Base-by-base conservation (phyloP, 2,329 filamentous ascomycete genomes). In the Ilyonectria destructans region DNA sequence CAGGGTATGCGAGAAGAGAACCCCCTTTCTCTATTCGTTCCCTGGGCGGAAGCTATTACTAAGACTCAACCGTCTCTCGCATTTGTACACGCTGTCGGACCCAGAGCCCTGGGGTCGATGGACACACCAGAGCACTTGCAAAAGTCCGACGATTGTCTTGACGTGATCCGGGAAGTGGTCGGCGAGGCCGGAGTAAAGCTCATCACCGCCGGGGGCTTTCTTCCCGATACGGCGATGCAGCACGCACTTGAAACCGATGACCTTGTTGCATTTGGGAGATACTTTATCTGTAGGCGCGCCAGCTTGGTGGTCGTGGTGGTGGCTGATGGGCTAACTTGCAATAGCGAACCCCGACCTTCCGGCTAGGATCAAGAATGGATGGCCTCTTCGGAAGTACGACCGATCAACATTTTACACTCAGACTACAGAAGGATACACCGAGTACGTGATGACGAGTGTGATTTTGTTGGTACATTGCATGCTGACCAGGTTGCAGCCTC, bases 1-100 rank as follows among this genome's bases (percentile, higher is more conserved):
- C 89, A 92, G 70, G 86, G 85, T 43, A 91, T 93, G 90, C 80
- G 82, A 5, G 91, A 92, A 87, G 74, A 78, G 0, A 85, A 93
- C 45, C 90, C 90, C 9, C n/a, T 71, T 13, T 46, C 56, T 2
- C 55, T 75, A 15, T 75, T 75, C 0, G 73, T 88, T 13, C 88
- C 90, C 0, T 93, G 92, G 77, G 81, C 81, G 1, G 82, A 92
- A 73, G 76, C 91, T 17, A 83, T 89, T 26, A 74, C 80, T 56
- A 82, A 86, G 52, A 80, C 90, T n/a, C 80, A 84, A 54, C 79
- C 91, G 4, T 84, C 85, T 8, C 82, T 93, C 21, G 86, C 89
- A 0, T 93, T 89, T 75, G 77, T 92, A 4, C 90, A 92, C 75
- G 72, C 91, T 2, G 82, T 92, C 15, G 89, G 92, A 74, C 84